These are phyloP conservation scores for Cynara cardunculus DNA, from an alignment of 129 eudicot genomes.

Conservation along the genomic window DNA sequence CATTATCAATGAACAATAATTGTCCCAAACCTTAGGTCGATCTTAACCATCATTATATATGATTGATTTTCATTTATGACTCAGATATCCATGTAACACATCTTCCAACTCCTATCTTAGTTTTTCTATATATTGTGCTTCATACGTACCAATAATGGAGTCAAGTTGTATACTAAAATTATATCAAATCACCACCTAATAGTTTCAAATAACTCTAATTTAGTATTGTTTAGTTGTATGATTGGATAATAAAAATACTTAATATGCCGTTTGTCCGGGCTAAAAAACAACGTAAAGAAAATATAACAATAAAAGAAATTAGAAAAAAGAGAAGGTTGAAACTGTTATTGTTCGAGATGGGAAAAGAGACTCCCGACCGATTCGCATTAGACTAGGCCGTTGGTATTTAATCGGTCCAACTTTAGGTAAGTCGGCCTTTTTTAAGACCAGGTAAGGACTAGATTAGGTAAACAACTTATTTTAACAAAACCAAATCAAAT, in stretches of 20 bases:
- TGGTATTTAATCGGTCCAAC: not conserved
- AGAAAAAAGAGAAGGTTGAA: not conserved
- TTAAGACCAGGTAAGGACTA: no score
- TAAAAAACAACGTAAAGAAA: not conserved
- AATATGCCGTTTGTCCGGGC: not conserved
- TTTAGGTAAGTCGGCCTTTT: no score
- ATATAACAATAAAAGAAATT: not conserved
- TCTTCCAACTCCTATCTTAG: not conserved
- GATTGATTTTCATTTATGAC: not conserved
- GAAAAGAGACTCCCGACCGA: not conserved
- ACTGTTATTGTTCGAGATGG: not conserved
- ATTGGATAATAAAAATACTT: not conserved
- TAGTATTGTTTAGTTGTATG: not conserved
- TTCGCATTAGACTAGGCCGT: no score
- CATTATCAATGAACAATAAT: not conserved
- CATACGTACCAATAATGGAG: not conserved
- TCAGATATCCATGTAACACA: not conserved
- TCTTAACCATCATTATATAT: not conserved
- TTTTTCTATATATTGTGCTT: not conserved
- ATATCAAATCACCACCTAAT: not conserved
- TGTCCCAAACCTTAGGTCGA: not conserved
- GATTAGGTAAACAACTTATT: no score
- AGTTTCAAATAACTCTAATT: not conserved
- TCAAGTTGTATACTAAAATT: not conserved
- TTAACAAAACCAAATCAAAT: not conserved